A percentile compares a stretch with the other conserved stretches of the same genome.
Conservation (phyloP, 2,329 filamentous ascomycete species). For the Chalara sp. region DNA sequence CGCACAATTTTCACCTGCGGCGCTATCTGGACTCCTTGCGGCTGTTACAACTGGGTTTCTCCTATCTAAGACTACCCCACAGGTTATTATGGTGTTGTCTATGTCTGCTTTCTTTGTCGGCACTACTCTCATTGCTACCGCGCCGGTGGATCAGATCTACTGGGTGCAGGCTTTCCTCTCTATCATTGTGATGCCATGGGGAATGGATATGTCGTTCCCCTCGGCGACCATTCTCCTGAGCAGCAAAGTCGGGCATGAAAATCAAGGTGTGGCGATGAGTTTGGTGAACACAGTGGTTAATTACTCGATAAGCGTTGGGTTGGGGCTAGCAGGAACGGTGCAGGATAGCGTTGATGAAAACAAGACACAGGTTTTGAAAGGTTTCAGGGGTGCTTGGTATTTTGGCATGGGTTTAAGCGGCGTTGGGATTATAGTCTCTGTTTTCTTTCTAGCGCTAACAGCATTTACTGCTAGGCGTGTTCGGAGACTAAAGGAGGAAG, state of each 20-base stretch:
- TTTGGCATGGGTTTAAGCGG: slow-evolving; percentile 9
- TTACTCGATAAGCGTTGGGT: slow-evolving; percentile 58
- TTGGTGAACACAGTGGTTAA: slow-evolving; percentile 61
- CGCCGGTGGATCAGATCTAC: slow-evolving; percentile 50
- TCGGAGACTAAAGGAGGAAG: no score
- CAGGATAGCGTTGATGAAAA: slow-evolving; percentile 34
- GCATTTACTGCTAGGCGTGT: no score
- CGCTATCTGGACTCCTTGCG: slow-evolving; percentile 21
- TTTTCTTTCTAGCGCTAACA: not conserved
- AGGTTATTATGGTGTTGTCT: slow-evolving; percentile 27
- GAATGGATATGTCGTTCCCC: slow-evolving; percentile 62
- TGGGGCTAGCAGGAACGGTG: slow-evolving; percentile 60
- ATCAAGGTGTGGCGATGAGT: slow-evolving; percentile 45
- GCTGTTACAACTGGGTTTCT: slow-evolving; percentile 26
- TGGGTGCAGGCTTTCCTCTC: slow-evolving; percentile 57
- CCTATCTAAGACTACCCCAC: slow-evolving; percentile 21
- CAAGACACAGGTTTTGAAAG: slow-evolving; percentile 5
- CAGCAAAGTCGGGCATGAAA: slow-evolving; percentile 38
- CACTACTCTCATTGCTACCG: slow-evolving; percentile 33
- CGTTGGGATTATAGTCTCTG: not conserved
- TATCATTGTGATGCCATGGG: slow-evolving; percentile 50
- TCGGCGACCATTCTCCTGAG: slow-evolving; percentile 54
- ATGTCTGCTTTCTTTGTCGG: slow-evolving; percentile 32
- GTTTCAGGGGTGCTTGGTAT: slow-evolving; percentile 13
- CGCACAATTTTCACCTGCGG: slow-evolving; percentile 21